Base-by-base conservation (phyloP, 129 eudicot species). In the Daucus carota region DNA sequence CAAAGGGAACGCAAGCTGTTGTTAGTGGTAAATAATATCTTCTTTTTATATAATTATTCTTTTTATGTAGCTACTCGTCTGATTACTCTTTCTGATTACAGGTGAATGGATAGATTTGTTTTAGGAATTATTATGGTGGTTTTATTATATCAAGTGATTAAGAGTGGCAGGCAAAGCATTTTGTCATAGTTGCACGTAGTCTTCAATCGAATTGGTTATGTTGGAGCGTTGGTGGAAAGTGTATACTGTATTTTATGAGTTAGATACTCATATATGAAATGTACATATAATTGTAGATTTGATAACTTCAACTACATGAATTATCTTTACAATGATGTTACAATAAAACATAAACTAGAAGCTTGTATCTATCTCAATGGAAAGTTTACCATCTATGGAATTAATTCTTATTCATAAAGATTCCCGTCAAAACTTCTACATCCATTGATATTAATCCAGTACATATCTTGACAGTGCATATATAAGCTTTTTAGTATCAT, bases 21-120 rank as follows among this genome's bases (percentile, higher is more conserved):
- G 77, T 88, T 46, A 77, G 81, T 72, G 97, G 98, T 93, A 82
- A 15, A 15, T 33, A 17, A 17, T 67, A 42, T 33, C 44, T 22
- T 46, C 79, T 77, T 47, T 36, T 54, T 32, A 18, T 26, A 18
- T 18, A 34, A 11, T 1, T 22, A 3, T 15, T 70, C 73, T n/a
- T n/a, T n/a, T n/a, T n/a, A n/a, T n/a, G n/a, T n/a, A n/a, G n/a
- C n/a, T n/a, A n/a, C n/a, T n/a, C n/a, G n/a, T n/a, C n/a, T n/a
- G n/a, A 11, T 1, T 22, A 3, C 18, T 70, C 73, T 70, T 68
- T 70, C 48, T 5, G 10, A 31, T 63, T 14, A 63, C 36, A 63
- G 22, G 3, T 12, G 40, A 62, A 28, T 60, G 34, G 68, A 62
- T 62, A 28, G 69, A 28, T 29, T 63, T 63, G 10, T 67, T 18